These are phyloP conservation scores for Sarocladiaceae sp. DNA, from an alignment of 2,329 filamentous ascomycete genomes.

Conservation along the genomic window DNA sequence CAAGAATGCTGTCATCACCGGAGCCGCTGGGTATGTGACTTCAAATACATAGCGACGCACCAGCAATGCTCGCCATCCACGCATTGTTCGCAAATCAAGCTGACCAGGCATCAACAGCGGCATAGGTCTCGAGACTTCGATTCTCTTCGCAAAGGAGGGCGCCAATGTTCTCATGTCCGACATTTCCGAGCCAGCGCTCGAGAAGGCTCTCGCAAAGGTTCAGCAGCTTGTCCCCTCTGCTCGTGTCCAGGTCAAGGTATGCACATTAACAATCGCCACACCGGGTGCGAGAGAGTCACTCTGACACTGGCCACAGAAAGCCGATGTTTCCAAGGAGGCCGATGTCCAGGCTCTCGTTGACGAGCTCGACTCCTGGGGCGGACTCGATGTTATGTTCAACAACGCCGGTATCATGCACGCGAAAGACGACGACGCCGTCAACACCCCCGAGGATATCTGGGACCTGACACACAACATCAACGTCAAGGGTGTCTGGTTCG, in stretches of 20 bases:
- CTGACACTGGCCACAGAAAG: slow-evolving; percentile 22
- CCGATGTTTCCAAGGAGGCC: slow-evolving; percentile 82
- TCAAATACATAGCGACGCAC: not conserved
- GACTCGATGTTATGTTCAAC: slow-evolving; percentile 92
- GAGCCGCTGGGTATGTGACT: slow-evolving; percentile 71
- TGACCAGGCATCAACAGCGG: slow-evolving; percentile 43
- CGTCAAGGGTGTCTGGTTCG: slow-evolving; percentile 97
- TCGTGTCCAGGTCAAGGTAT: slow-evolving; percentile 56
- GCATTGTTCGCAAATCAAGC: not conserved
- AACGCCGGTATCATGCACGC: slow-evolving; percentile 97
- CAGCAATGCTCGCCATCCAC: not conserved
- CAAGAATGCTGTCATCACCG: slow-evolving; percentile 71
- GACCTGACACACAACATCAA: slow-evolving; percentile 92
- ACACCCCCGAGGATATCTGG: slow-evolving; percentile 88
- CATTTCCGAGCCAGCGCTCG: slow-evolving; percentile 73
- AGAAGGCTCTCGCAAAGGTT: slow-evolving; percentile 71
- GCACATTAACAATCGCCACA: slow-evolving; percentile 13
- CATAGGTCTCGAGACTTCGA: slow-evolving; percentile 87
- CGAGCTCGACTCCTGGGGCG: slow-evolving; percentile 76
- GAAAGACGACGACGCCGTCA: slow-evolving; percentile 72
- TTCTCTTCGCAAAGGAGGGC: slow-evolving; percentile 86
- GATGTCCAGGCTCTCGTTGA: slow-evolving; percentile 74
- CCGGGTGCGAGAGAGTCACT: no score
- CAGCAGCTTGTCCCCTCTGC: slow-evolving; percentile 64
- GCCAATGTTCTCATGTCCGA: slow-evolving; percentile 83